Conservation (phyloP, 202 grass and related monocot species). For the Miscanthus sacchariflorus region DNA sequence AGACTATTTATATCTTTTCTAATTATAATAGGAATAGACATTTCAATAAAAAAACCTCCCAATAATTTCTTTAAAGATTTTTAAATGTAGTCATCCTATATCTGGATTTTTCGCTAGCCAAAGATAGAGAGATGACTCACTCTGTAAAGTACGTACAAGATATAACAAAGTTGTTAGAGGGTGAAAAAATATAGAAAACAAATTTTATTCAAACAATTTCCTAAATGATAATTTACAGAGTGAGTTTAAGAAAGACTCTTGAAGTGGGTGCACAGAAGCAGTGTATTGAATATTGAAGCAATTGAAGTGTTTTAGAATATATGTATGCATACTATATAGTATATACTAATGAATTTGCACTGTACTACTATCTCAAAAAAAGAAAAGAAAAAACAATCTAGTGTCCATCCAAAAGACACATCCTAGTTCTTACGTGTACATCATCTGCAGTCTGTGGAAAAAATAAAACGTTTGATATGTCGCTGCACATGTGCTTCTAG, state of each 20-base stretch:
- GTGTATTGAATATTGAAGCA: background rate
- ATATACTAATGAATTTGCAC: background rate
- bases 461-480: background rate
- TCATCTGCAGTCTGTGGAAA: background rate
- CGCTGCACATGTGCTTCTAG: conserved; percentile 14
- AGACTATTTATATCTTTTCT: background rate
- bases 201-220: too few species aligned
- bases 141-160: background rate
- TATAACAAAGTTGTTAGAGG: background rate
- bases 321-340: background rate
- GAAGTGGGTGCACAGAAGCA: too few species aligned
- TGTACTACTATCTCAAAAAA: background rate
- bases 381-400: background rate
- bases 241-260: too few species aligned
- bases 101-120: background rate
- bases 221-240: too few species aligned
- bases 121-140: background rate
- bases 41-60: background rate
- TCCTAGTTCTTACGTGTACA: background rate
- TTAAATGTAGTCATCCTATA: background rate
- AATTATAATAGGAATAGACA: background rate
- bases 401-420: background rate
- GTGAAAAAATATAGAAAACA: background rate
- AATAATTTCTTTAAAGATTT: background rate
- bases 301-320: background rate